Conservation (phyloP, 495 filamentous ascomycete species). For the Aspergillus indologenus region DNA sequence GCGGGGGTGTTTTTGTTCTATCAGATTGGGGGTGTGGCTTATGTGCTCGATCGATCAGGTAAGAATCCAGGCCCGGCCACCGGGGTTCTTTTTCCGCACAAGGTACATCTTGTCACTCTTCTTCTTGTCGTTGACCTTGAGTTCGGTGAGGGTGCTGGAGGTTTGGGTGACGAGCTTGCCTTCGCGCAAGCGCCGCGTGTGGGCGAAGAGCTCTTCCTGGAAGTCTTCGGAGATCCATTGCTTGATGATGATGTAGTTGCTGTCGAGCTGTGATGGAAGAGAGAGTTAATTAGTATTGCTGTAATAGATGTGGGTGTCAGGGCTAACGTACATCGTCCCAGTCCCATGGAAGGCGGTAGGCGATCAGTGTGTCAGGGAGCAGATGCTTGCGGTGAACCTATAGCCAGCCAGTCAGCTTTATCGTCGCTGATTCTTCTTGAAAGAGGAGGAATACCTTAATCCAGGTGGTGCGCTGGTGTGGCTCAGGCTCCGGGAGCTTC, state of each 20-base stretch:
- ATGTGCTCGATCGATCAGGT: constrained; percentile 25
- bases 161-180: constrained; percentile 42
- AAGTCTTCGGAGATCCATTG: constrained; percentile 69
- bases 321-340: constrained; percentile 44
- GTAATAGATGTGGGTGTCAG: neutral
- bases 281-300: constrained; percentile 4
- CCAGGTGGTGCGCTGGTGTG: constrained; percentile 33
- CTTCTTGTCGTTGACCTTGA: constrained; percentile 50
- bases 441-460: constrained; percentile 41
- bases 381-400: constrained; percentile 51
- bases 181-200: constrained; percentile 63
- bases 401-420: constrained; percentile 13
- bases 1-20: neutral
- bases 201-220: constrained; percentile 68
- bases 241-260: constrained; percentile 73
- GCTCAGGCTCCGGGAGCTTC: constrained; percentile 39
- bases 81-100: constrained; percentile 61
- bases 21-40: neutral
- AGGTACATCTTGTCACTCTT: constrained; percentile 52
- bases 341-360: constrained; percentile 48
- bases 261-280: constrained; percentile 50
- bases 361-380: constrained; percentile 47
- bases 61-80: constrained; percentile 32
- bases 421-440: neutral
- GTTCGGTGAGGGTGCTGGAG: constrained; percentile 45